Base-by-base conservation (phyloP, 2,329 filamentous ascomycete species). In the Fusarium veterinarium region DNA sequence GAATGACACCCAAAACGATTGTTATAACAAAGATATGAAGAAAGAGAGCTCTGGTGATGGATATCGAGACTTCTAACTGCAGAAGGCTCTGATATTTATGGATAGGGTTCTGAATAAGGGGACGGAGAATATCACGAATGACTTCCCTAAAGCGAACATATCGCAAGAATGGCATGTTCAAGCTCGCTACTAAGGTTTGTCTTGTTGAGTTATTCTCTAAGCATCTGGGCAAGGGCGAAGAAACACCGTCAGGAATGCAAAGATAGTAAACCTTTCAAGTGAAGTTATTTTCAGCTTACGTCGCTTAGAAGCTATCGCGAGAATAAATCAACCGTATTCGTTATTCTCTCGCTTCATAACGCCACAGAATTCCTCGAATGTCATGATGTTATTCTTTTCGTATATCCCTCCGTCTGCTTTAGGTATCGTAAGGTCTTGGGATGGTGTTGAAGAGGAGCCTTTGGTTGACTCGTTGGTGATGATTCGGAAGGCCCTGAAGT, bases 1-100 rank as follows among this genome's bases (percentile, higher is more conserved):
- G 37, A 42, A 45, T 3, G 44, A 60, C 20, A 31, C 14, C 23
- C 20, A 6, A 35, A 48, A 37, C 5, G 20, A 41, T 25, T 37
- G 16, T 30, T 37, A 19, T 37, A 19, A 16, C 19, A 31, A 28
- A 30, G 12, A 11, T 13, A 11, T 19, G 16, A 33, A 31, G 17
- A 31, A 41, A 41, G 55, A 49, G 17, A 49, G 44, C 60, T 20
- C 0, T 60, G 30, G 1, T 60, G 13, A n/a, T n/a, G 13, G 14
- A 42, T 44, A 31, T n/a, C 9, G 8, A 30, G 14, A 17, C 3
- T 37, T 23, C n/a, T 41, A 12, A 3, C 7, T 33, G 45, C 45
- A 64, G 55, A 49, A 60, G 28, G 31, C 19, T 42, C n/a, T 48
- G 25, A 49, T 64, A 64, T 64, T 64, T 64, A 64, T 61, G 49